Base-by-base conservation (phyloP, 306 rosid species). In the Canavalia ensiformis region DNA sequence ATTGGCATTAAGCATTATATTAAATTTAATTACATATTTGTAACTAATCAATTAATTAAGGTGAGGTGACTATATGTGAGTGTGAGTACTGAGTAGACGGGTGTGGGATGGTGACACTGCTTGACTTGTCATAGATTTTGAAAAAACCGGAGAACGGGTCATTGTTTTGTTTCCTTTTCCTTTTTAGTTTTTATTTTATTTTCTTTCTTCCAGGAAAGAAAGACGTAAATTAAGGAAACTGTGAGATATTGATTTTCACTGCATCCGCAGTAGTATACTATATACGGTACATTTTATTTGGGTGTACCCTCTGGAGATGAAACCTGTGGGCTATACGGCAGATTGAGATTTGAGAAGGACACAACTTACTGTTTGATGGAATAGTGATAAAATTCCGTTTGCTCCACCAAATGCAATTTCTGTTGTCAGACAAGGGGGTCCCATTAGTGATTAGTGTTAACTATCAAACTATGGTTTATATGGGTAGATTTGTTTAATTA, bases 381-480 rank as follows among this genome's bases (percentile, higher is more conserved):
- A 62, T 54, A 77, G 82, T 55, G 59, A 12, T 6, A 13, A 4
- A 62, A n/a, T 42, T 34, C 63, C 54, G 33, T 73, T 64, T 54
- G 59, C 5, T 56, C 8, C 57, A 75, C 81, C 39, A 62, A 50
- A 34, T 44, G 76, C 62, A 81, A 78, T 31, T 34, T 86, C 82
- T 86, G 37, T 60, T 60, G 70, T 49, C 3, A 31, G 58, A 55
- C 12, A 75, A 34, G 78, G 8, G 81, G 85, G 85, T 46, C 64
- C 85, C 87, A 58, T 54, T 42, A 66, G 52, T 41, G 18, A 67
- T 67, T 46, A 12, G 50, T 56, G 77, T 70, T 18, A 74, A 76
- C 46, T 55, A 72, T 55, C 3, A 69, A 9, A 62, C 3, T 37
- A 37, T 37, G 41, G 77, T 30, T 55, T 35, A 75, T 59, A 47